Percentiles rank a stretch among this genome's conserved stretches.
These are phyloP conservation scores for Trichoderma pleuroti DNA, from an alignment of 2,329 filamentous ascomycete species.

Conservation along the genomic window DNA sequence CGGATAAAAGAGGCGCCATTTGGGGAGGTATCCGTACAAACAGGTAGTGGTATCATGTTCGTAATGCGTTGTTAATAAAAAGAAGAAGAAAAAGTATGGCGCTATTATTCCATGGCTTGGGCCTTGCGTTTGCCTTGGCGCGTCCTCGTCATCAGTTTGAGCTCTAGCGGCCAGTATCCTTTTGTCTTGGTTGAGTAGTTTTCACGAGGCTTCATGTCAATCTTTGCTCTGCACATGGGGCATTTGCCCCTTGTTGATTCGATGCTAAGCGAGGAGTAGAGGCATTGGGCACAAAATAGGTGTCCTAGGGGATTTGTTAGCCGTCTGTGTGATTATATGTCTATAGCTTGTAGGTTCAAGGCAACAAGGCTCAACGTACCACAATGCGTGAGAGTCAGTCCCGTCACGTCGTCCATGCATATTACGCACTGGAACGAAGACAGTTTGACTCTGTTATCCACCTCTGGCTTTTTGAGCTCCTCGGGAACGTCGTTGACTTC, in stretches of 20 bases:
- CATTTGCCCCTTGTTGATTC: conserved; percentile 55
- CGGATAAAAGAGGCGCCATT: neutral
- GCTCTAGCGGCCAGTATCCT: conserved; percentile 55
- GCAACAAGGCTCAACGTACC: conserved; percentile 44
- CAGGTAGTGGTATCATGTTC: neutral
- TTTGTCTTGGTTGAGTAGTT: conserved; percentile 46
- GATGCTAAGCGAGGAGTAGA: conserved; percentile 58
- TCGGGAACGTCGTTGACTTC: conserved; percentile 44
- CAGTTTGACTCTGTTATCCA: conserved; percentile 51
- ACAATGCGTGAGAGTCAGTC: conserved; percentile 62
- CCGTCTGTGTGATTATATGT: neutral
- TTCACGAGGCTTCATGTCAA: conserved; percentile 46
- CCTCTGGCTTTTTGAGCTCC: conserved; percentile 42
- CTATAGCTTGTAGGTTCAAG: neutral
- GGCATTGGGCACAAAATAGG: conserved; percentile 60
- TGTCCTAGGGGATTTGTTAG: conserved; percentile 47
- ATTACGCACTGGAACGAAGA: conserved; percentile 62
- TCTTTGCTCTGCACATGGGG: conserved; percentile 60
- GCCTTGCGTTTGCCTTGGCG: conserved; percentile 47
- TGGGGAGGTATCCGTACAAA: neutral
- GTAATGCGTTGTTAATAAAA: neutral
- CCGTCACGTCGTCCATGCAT: conserved; percentile 60
- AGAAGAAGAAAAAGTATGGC: neutral
- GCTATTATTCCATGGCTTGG: conserved; percentile 27
- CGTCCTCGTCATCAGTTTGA: conserved; percentile 59